Evolutionary conservation across 345 rosid species (phyloP).

Genomic region (Moringa oleifera): DNA sequence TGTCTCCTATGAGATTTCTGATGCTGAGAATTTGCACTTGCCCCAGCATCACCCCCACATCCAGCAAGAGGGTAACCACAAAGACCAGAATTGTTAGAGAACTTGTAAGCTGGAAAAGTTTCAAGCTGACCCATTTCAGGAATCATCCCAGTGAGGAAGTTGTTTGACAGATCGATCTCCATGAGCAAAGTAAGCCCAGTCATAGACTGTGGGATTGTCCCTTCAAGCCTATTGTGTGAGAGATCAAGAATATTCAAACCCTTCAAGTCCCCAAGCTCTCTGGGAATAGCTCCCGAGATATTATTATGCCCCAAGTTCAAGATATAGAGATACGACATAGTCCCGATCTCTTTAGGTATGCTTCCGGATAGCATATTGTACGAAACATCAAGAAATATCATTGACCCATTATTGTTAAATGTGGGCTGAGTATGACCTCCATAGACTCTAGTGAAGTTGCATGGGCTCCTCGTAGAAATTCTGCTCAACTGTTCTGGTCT

Average conservation of each 20-base stretch:
- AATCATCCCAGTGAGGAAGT: conserved; percentile 59
- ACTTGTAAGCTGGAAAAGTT: conserved; percentile 57
- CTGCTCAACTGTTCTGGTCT: conserved; percentile 47
- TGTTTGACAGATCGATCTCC: conserved; percentile 74
- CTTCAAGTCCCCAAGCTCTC: conserved; percentile 60
- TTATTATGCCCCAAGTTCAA: conserved; percentile 81
- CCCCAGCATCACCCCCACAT: conserved; percentile 29
- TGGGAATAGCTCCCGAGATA: conserved; percentile 65
- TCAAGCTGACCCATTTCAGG: conserved; percentile 81
- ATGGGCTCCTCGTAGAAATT: conserved; percentile 70
- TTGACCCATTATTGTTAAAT: conserved; percentile 81
- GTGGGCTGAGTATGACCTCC: conserved; percentile 68
- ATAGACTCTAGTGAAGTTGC: conserved; percentile 75
- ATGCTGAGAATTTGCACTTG: conserved; percentile 30
- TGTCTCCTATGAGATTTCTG: conserved; percentile 45
- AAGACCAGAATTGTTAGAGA: conserved; percentile 72
- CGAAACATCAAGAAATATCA: conserved; percentile 89
- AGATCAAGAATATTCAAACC: conserved; percentile 82
- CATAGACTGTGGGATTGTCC: conserved; percentile 64
- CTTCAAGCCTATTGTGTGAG: conserved; percentile 61
- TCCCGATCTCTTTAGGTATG: conserved; percentile 82
- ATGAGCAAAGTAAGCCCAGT: conserved; percentile 47
- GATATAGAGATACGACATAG: conserved; percentile 59
- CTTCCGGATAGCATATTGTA: conserved; percentile 63
- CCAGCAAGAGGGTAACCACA: conserved; percentile 77